These are phyloP conservation scores for Amauroascus verrucosus DNA, from an alignment of 2,329 filamentous ascomycete species.

Conservation along the genomic window DNA sequence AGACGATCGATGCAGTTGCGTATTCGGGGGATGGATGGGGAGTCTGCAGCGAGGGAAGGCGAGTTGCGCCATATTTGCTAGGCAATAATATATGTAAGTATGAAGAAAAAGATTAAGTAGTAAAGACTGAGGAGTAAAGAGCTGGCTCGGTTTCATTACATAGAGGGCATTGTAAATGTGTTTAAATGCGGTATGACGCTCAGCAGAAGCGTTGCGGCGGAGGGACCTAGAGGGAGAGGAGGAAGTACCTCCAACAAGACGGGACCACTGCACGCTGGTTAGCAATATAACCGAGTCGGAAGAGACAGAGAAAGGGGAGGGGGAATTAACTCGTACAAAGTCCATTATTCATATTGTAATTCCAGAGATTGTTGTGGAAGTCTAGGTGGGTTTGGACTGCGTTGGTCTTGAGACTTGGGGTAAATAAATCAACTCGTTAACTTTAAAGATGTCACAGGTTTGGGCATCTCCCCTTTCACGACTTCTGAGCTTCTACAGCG, in stretches of 20 bases:
- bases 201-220: conserved; percentile 45
- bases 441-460: conserved; percentile 2
- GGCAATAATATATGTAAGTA: conserved; percentile 9
- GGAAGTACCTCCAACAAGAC: conserved; percentile 50
- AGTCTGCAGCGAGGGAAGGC: conserved; percentile 42
- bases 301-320: not conserved
- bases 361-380: not conserved
- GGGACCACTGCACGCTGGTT: conserved; percentile 43
- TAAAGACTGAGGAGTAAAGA: not conserved
- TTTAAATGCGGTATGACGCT: conserved; percentile 52
- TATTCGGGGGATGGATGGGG: conserved; percentile 41
- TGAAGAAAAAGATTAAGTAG: not conserved
- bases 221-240: conserved; percentile 39
- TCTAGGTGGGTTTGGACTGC: too few species aligned
- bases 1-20: conserved; percentile 47
- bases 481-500: too few species aligned
- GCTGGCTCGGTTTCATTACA: conserved; percentile 29
- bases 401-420: conserved; percentile 1
- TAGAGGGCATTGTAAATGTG: conserved; percentile 51
- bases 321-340: conserved; percentile 34
- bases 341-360: conserved; percentile 30
- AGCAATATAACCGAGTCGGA: not conserved
- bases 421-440: too few species aligned
- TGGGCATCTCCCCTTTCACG: too few species aligned
- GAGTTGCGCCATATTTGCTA: conserved; percentile 53